These are phyloP conservation scores for Backusella psychrophila DNA, from an alignment of 192 early-diverging fungal species.

Conservation along the genomic window DNA sequence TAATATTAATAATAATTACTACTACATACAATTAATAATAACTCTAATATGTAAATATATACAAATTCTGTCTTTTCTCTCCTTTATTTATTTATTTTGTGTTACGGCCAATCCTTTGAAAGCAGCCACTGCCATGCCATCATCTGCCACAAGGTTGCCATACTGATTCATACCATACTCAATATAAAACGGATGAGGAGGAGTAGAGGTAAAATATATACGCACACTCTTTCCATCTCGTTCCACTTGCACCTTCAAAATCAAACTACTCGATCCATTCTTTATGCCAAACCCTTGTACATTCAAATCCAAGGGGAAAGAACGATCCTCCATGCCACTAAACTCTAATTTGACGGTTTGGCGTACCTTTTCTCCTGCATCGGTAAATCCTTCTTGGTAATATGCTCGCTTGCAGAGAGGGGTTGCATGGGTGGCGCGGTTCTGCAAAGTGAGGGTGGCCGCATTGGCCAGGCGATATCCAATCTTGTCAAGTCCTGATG, in stretches of 20 bases:
- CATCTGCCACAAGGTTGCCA: conserved; percentile 8
- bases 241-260: not conserved
- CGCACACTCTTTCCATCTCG: not conserved
- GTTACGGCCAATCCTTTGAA: not conserved
- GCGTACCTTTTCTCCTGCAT: not conserved
- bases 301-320: not conserved
- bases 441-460: not conserved
- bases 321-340: not conserved
- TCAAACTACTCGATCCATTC: not conserved
- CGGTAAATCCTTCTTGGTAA: not conserved
- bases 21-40: not conserved
- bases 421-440: not conserved
- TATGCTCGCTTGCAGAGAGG: not conserved
- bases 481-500: not conserved
- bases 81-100: not conserved
- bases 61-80: too few species aligned
- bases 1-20: not conserved
- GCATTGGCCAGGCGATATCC: conserved; percentile 18
- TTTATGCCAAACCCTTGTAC: not conserved
- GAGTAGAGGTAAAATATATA: not conserved
- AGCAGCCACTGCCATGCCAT: conserved; percentile 13
- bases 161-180: conserved; percentile 8
- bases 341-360: not conserved
- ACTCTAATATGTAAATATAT: not conserved
- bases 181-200: not conserved